Evolutionary conservation across 2,329 filamentous ascomycete genomes (phyloP), one percentile per base, ranked within the genome.

Genomic region (Claviceps sorghi): DNA sequence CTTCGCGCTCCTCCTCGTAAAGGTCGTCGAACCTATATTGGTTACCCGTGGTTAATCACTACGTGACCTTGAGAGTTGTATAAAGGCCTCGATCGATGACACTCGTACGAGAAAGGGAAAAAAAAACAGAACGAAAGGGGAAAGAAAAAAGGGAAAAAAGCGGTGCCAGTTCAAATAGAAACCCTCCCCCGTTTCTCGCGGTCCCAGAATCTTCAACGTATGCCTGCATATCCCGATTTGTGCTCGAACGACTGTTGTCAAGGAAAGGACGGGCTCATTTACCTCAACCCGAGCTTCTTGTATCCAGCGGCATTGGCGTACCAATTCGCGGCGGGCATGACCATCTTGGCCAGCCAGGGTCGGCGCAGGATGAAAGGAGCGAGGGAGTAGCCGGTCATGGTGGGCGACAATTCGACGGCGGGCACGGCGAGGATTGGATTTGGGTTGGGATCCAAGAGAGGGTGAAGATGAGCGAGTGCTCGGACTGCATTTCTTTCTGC

Each of bases 211-310:
- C 26, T 26, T 3, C 13, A 4, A 15, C 15, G 10, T 9, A 15
- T 32, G 22, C n/a, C n/a, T 22, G 19, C 1, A 15, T 29, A 49
- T 40, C 29, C 32, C 36, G 30, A 19, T 41, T 22, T 32, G 21
- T 34, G 41, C 21, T 8, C 41, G 13, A 36, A 22, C 22, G 30
- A 9, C 32, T 26, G 11, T n/a, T 19, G 32, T 30, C 19, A 34
- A 36, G 38, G 44, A 19, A 8, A 8, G 17, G 29, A 29, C 21
- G 17, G 22, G 26, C 19, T 29, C 7, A 30, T 49, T 49, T 84
- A 95, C 89, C 78, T 86, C 72, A 96, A 78, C 65, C 91, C 91
- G 65, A 96, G 78, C 80, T 91, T 82, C 73, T 89, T 85, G 80
- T 96, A 95, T 68, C 91, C 91, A 63, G 90, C 79, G 63, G 88